phyloP scores from a whole-genome alignment of 129 eudicot species.

The Kitagawia praeruptora region DNA sequence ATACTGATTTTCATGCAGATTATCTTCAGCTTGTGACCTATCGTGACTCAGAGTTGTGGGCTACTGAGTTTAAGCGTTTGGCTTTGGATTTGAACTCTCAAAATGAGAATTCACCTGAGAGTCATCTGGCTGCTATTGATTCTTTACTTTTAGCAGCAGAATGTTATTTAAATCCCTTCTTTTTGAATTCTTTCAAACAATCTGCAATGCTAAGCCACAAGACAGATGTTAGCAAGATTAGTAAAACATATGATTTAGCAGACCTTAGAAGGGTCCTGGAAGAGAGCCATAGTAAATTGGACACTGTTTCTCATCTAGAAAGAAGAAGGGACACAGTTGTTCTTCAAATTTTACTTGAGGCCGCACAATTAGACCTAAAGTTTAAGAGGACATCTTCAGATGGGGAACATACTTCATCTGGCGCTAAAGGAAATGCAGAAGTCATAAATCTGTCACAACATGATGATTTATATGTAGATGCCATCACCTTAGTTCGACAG shows the following conservation, averaged over 20 bases:
- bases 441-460: constrained; percentile 37
- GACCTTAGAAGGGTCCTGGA: constrained; percentile 43
- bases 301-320: constrained; percentile 56
- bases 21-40: constrained; percentile 68
- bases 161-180: constrained; percentile 79
- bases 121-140: constrained; percentile 78
- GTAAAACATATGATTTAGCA: constrained; percentile 26
- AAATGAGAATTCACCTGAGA: constrained; percentile 44
- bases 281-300: constrained; percentile 43
- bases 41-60: constrained; percentile 70
- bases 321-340: constrained; percentile 76
- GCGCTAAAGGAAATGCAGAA: constrained; percentile 45
- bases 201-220: constrained; percentile 18
- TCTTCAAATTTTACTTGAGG: constrained; percentile 80
- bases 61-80: constrained; percentile 76
- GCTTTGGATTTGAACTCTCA: constrained; percentile 72
- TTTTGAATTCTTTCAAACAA: constrained; percentile 47
- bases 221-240: constrained; percentile 14
- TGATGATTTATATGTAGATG: constrained; percentile 58
- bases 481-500: constrained; percentile 76
- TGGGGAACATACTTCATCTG: constrained; percentile 19
- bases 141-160: constrained; percentile 92
- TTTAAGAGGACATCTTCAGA: constrained; percentile 28
- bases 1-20: constrained; percentile 47
- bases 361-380: constrained; percentile 66